Evolutionary conservation across 2,329 filamentous ascomycete genomes (phyloP).

Genomic region (Metarhizium rileyi): DNA sequence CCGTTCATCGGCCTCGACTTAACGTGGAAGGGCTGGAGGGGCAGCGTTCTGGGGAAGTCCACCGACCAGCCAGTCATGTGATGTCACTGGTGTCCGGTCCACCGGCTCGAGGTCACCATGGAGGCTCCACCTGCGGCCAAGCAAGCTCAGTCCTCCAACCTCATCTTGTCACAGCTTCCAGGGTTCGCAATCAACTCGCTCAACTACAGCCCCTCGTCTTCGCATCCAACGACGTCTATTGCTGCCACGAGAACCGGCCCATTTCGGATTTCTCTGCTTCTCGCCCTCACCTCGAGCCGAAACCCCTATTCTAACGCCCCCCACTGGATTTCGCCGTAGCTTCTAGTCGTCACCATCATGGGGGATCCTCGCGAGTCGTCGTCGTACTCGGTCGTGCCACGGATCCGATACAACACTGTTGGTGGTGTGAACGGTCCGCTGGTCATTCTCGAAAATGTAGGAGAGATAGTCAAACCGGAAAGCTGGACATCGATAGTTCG

Average conservation of each 20-base stretch:
- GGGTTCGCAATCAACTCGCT: conserved; percentile 9
- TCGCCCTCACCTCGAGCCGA: not conserved
- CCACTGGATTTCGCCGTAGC: conserved; percentile 10
- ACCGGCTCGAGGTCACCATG: conserved; percentile 10
- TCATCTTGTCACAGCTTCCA: conserved; percentile 16
- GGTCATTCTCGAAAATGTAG: conserved; percentile 92
- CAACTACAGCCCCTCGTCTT: not conserved
- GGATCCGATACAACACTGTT: conserved; percentile 93
- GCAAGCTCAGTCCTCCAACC: conserved; percentile 31
- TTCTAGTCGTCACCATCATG: conserved; percentile 27
- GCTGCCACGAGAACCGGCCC: not conserved
- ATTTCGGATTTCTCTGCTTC: not conserved
- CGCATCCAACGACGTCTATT: not conserved
- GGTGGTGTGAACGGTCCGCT: conserved; percentile 95
- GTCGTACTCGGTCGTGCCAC: conserved; percentile 49
- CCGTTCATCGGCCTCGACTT: not conserved
- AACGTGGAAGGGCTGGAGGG: not conserved
- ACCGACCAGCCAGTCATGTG: conserved; percentile 25
- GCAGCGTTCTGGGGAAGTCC: not conserved
- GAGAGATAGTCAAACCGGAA: conserved; percentile 2
- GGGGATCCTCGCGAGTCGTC: conserved; percentile 48
- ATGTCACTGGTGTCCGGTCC: conserved; percentile 21
- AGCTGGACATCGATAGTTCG: not conserved
- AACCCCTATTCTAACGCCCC: conserved; percentile 13
- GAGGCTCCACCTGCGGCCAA: conserved; percentile 25